These are phyloP conservation scores for Micromonas commoda DNA, from an alignment of 139 green algal species.

Conservation along the genomic window DNA sequence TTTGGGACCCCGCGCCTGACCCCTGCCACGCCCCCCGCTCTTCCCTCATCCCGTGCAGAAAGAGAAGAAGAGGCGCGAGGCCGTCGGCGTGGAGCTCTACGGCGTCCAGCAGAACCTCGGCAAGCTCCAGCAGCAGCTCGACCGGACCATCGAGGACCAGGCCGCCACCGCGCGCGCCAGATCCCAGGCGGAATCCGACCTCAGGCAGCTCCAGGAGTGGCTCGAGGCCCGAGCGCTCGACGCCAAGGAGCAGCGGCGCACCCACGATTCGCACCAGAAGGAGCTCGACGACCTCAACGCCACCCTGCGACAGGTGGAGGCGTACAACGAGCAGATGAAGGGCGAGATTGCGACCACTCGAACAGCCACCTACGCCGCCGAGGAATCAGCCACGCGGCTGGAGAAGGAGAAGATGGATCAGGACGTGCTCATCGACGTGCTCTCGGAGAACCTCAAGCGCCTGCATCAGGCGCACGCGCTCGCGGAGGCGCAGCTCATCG, in stretches of 20 bases:
- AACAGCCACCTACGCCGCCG: constrained; percentile 67
- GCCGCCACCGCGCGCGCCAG: neutral
- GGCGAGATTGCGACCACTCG: constrained; percentile 75
- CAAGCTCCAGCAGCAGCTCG: constrained; percentile 70
- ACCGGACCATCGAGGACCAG: constrained; percentile 61
- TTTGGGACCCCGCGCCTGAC: too few relatives aligned
- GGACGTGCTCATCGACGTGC: constrained; percentile 64
- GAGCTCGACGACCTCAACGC: constrained; percentile 65
- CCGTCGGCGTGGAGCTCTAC: constrained; percentile 82
- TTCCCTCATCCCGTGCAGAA: neutral
- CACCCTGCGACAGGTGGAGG: constrained; percentile 51
- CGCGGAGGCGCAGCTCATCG: constrained; percentile 54
- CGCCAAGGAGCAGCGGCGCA: constrained; percentile 36
- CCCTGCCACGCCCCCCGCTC: neutral
- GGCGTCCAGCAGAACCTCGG: constrained; percentile 82
- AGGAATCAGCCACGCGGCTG: constrained; percentile 60
- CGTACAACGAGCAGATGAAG: constrained; percentile 53
- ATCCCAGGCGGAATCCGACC: constrained; percentile 50
- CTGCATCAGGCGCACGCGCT: constrained; percentile 55
- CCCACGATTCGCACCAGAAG: constrained; percentile 31
- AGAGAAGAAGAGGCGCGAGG: constrained; percentile 53
- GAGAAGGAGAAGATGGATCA: constrained; percentile 71
- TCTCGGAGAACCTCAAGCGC: constrained; percentile 43
- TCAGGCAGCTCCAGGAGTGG: constrained; percentile 53
- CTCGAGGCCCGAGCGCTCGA: constrained; percentile 49